Conservation (phyloP, 2,329 filamentous ascomycete species). For the Verticillium klebahnii region DNA sequence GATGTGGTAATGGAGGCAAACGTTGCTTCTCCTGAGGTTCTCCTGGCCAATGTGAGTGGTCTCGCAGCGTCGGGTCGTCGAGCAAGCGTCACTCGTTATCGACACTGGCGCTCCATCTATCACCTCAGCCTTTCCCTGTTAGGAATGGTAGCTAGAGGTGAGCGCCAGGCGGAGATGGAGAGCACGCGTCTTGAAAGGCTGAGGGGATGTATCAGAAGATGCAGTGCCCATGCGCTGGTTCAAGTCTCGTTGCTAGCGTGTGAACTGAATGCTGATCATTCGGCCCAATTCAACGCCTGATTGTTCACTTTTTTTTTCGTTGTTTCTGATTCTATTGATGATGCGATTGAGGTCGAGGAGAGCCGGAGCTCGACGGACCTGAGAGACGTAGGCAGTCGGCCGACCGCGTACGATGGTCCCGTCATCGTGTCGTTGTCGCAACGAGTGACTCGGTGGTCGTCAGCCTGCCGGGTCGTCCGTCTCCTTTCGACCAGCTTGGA, state of each 20-base stretch:
- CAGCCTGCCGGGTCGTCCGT: neutral
- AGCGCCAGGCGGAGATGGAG: neutral
- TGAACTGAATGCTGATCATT: neutral
- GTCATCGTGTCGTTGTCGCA: neutral
- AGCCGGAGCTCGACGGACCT: neutral
- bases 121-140: neutral
- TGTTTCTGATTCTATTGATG: neutral
- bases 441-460: neutral
- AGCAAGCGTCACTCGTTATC: neutral
- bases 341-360: neutral
- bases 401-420: neutral
- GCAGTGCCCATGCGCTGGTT: neutral
- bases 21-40: neutral
- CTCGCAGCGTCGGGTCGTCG: neutral
- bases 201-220: neutral
- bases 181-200: neutral
- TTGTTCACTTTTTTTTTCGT: neutral
- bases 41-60: neutral
- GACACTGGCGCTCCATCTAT: neutral
- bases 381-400: neutral
- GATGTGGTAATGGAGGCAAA: neutral
- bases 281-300: neutral
- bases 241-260: neutral
- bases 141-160: neutral
- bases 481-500: neutral